A percentile compares a stretch with the other conserved stretches of the same genome.
Evolutionary conservation across 345 rosid genomes (phyloP).

Genomic region (Passiflora organensis): DNA sequence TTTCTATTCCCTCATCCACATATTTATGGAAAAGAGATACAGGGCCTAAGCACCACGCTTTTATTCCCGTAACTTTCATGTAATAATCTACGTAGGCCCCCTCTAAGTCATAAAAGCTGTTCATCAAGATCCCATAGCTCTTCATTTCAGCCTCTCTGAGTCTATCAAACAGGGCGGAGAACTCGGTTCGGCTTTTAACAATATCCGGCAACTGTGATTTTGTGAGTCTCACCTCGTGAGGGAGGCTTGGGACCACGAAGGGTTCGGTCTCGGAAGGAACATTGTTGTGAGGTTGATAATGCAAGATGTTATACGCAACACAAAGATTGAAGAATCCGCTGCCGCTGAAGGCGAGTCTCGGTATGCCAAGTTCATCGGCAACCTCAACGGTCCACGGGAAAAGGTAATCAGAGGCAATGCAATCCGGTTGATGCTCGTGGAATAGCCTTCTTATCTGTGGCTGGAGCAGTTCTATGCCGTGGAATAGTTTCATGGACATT

Average conservation of each 20-base stretch:
- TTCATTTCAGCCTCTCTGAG: slow-evolving; percentile 26
- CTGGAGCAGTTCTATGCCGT: slow-evolving; percentile 18
- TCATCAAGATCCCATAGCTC: slow-evolving; percentile 28
- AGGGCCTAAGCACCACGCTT: slow-evolving; percentile 32
- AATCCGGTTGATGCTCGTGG: slow-evolving; percentile 16
- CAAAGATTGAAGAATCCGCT: slow-evolving; percentile 35
- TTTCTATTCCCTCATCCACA: slow-evolving; percentile 16
- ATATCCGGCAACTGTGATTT: slow-evolving; percentile 33
- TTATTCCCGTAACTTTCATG: slow-evolving; percentile 20
- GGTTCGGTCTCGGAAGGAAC: slow-evolving; percentile 19
- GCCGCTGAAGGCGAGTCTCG: slow-evolving; percentile 33
- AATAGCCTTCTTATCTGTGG: slow-evolving; percentile 11
- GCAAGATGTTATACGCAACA: slow-evolving; percentile 11
- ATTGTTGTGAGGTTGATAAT: slow-evolving; percentile 14
- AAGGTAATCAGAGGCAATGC: slow-evolving; percentile 31
- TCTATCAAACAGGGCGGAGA: slow-evolving; percentile 28
- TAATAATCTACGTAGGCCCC: slow-evolving; percentile 26
- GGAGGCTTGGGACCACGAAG: slow-evolving; percentile 22
- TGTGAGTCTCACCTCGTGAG: slow-evolving; percentile 18
- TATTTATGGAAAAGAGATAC: slow-evolving; percentile 16
- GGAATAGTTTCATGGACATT: slow-evolving; percentile 13
- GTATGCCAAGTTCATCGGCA: slow-evolving; percentile 23
- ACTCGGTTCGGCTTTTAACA: slow-evolving; percentile 19
- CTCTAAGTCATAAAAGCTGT: slow-evolving; percentile 29
- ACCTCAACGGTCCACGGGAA: slow-evolving; percentile 22